phyloP scores from a whole-genome alignment of 2,329 filamentous ascomycete species.

The Exophiala viscosa region DNA sequence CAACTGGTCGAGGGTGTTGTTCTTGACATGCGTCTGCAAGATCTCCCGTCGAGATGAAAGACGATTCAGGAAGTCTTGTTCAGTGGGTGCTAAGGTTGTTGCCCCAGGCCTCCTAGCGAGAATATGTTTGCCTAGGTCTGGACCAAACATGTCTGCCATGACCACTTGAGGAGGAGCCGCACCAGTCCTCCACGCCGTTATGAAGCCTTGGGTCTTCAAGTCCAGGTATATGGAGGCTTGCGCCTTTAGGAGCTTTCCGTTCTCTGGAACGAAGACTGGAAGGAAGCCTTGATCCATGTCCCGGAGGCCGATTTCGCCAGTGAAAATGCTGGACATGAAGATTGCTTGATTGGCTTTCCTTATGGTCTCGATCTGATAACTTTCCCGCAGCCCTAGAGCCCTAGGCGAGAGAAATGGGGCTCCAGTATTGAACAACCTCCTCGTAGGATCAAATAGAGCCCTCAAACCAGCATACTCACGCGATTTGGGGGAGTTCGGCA shows the following conservation, averaged over 20 bases:
- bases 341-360: conserved; percentile 63
- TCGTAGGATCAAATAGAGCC: conserved; percentile 61
- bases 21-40: conserved; percentile 53
- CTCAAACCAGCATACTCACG: conserved; percentile 62
- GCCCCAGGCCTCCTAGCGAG: conserved; percentile 53
- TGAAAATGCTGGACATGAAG: conserved; percentile 61
- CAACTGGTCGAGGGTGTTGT: conserved; percentile 48
- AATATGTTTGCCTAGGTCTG: conserved; percentile 53
- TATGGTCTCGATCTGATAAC: conserved; percentile 56
- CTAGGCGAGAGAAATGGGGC: conserved; percentile 54
- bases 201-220: conserved; percentile 65
- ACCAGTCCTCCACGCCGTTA: conserved; percentile 57
- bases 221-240: conserved; percentile 61
- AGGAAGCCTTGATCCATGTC: conserved; percentile 62
- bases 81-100: conserved; percentile 53
- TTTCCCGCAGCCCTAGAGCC: conserved; percentile 51
- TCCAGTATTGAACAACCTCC: conserved; percentile 57
- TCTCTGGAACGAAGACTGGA: conserved; percentile 60
- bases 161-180: conserved; percentile 55
- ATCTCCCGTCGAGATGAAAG: conserved; percentile 54
- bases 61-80: conserved; percentile 58
- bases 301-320: conserved; percentile 61
- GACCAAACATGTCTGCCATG: conserved; percentile 58
- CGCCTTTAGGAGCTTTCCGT: conserved; percentile 55
- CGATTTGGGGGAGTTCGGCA: conserved; percentile 53